Evolutionary conservation across 2,329 filamentous ascomycete species (phyloP).

Genomic region (Aspergillus caelatus): DNA sequence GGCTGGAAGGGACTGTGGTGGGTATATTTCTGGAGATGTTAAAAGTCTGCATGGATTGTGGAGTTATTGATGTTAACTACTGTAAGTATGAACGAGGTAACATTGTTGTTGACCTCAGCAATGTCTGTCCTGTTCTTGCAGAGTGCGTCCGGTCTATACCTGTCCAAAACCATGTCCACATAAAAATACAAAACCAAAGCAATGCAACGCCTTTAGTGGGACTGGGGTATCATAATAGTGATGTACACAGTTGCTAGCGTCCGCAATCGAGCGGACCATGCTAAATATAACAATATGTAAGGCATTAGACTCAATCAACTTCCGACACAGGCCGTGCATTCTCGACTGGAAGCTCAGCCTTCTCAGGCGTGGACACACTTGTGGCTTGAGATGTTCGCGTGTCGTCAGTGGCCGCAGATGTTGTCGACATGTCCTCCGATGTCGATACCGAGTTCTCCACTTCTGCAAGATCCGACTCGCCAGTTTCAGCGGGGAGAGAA

Average conservation of each 20-base stretch:
- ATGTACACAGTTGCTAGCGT: constrained; percentile 11
- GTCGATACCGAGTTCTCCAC: constrained; percentile 21
- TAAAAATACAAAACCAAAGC: not conserved
- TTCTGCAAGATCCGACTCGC: constrained; percentile 7
- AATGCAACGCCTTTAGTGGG: constrained; percentile 14
- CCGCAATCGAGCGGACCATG: not conserved
- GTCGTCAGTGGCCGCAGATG: constrained; percentile 30
- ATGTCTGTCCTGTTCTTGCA: not conserved
- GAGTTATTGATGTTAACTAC: not conserved
- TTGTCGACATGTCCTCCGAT: constrained; percentile 30
- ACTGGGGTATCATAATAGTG: constrained; percentile 23
- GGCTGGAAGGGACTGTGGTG: too few relatives aligned
- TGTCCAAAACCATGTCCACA: not conserved
- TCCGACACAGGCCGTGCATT: constrained; percentile 10
- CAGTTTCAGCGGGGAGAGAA: not conserved
- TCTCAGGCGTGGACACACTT: constrained; percentile 29
- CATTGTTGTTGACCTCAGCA: not conserved
- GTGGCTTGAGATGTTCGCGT: constrained; percentile 31
- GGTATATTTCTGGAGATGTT: not conserved
- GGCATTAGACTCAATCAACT: constrained; percentile 15
- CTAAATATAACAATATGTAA: constrained; percentile 8
- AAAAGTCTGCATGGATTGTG: not conserved
- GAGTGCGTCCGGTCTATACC: not conserved
- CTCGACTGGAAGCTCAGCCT: constrained; percentile 10
- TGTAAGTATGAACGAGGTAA: not conserved